Evolutionary conservation across 177 flowering plant species (phyloP).

Genomic region (Vitis hybrid): DNA sequence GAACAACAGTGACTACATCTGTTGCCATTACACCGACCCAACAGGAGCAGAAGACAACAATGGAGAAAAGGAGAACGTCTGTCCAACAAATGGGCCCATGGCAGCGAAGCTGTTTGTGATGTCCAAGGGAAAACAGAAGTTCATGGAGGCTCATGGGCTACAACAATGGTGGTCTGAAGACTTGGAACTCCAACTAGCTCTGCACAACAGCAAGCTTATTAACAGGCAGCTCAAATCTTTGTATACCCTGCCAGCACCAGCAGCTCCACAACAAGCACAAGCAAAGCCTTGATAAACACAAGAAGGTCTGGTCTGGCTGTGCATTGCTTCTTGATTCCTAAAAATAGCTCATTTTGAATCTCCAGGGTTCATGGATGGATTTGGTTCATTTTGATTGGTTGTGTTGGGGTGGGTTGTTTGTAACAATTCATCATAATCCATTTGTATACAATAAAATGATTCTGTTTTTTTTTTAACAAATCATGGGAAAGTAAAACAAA

Average conservation of each 20-base stretch:
- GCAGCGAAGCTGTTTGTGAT: constrained; percentile 81
- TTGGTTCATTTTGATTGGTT: no score
- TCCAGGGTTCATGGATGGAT: no score
- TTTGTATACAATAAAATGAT: no score
- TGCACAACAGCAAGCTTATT: constrained; percentile 72
- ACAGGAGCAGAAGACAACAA: constrained; percentile 24
- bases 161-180: constrained; percentile 99
- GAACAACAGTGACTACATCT: constrained; percentile 89
- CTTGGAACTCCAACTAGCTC: constrained; percentile 69
- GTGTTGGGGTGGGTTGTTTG: no score
- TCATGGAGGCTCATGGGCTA: constrained; percentile 86
- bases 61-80: constrained; percentile 41
- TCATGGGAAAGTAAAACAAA: no score
- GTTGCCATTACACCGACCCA: constrained; percentile 72
- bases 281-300: constrained; percentile 4
- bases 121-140: constrained; percentile 87
- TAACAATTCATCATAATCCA: no score
- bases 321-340: no score
- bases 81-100: constrained; percentile 24
- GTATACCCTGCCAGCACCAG: constrained; percentile 37
- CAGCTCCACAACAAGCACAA: constrained; percentile 20
- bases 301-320: background rate
- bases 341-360: no score
- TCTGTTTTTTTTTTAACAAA: no score
- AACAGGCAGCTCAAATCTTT: constrained; percentile 78